Evolutionary conservation across 2,329 filamentous ascomycete genomes (phyloP), one percentile per base, ranked within the genome.

Genomic region (Epichloe glyceriae): DNA sequence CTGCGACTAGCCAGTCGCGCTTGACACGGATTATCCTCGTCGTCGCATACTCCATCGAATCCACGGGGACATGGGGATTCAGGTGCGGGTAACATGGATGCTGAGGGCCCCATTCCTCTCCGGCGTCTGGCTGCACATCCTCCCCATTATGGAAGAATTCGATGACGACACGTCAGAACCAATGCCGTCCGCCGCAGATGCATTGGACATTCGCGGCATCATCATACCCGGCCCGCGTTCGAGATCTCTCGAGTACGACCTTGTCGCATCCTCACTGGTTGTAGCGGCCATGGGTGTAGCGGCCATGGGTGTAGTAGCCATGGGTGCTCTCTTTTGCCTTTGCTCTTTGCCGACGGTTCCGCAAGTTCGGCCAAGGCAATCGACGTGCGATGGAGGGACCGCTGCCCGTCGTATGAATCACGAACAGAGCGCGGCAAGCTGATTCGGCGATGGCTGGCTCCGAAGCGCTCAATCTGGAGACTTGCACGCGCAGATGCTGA

Each of bases 21-120:
- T 84, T 83, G 55, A 98, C 85, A 15, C 93, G 84, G 60, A 98
- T 96, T 56, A 98, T 86, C 51, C 91, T 84, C 2, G 93, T 98
- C 6, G 75, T 81, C 44, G 75, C 68, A 61, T 88, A 88, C 56
- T 94, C 81, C 14, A 79, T 74, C 7, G 88, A 94, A 51, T 82
- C 74, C 11, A 86, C 64, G 0, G 90, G 83, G 5, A 96, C 91
- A 65, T 98, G 90, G 0, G 90, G 86, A 62, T 97, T 97, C 39
- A 88, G 72, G 62, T 97, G 93, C 46, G 93, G 93, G 63, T 84
- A 97, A 66, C 93, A 98, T 4, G 93, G 91, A 64, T 98, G 93
- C 40, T 85, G 82, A 14, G 90, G 89, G 0, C 93, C 91, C 93
- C 93, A 98, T 67, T 88, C 81, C 48, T 88, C 81, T 55, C 86